A percentile compares a stretch with the other conserved stretches of the same genome.
Conservation (phyloP, 2,329 filamentous ascomycete genomes). For the Talaromyces sp. region DNA sequence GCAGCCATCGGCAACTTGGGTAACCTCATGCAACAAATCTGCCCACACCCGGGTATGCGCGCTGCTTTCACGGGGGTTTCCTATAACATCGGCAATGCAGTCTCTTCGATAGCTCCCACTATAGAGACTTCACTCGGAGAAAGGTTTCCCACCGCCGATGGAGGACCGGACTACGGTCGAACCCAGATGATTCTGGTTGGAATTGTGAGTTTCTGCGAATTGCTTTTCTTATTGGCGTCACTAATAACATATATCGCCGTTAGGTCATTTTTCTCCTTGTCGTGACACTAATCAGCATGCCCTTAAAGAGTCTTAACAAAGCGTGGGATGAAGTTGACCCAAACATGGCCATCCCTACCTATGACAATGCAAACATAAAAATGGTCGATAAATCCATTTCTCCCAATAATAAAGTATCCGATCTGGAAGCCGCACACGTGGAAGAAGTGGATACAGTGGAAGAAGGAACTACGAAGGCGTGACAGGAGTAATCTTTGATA, state of each 20-base stretch:
- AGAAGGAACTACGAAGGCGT: not conserved
- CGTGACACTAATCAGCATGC: not conserved
- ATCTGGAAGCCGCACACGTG: not conserved
- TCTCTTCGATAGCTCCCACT: constrained; percentile 3
- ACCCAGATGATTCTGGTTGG: constrained; percentile 3
- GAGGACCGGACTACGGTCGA: constrained; percentile 1
- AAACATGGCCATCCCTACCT: not conserved
- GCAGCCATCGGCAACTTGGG: constrained; percentile 5
- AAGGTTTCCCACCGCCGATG: not conserved
- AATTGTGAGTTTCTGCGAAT: not conserved
- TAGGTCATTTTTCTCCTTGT: not conserved
- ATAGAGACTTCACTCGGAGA: constrained; percentile 1
- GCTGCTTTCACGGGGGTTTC: constrained; percentile 4
- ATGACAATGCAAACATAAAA: not conserved
- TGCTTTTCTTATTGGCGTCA: not conserved
- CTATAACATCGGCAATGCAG: constrained; percentile 6
- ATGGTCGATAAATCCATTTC: not conserved
- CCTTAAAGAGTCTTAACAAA: constrained; percentile 3
- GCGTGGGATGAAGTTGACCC: constrained; percentile 2
- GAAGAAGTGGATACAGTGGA: not conserved
- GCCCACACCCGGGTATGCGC: constrained; percentile 7
- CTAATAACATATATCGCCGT: not conserved
- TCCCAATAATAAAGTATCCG: not conserved
- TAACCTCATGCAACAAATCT: constrained; percentile 6
- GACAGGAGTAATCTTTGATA: not conserved